Conservation (phyloP, 345 rosid species). For the Rhodamnia rubescens region DNA sequence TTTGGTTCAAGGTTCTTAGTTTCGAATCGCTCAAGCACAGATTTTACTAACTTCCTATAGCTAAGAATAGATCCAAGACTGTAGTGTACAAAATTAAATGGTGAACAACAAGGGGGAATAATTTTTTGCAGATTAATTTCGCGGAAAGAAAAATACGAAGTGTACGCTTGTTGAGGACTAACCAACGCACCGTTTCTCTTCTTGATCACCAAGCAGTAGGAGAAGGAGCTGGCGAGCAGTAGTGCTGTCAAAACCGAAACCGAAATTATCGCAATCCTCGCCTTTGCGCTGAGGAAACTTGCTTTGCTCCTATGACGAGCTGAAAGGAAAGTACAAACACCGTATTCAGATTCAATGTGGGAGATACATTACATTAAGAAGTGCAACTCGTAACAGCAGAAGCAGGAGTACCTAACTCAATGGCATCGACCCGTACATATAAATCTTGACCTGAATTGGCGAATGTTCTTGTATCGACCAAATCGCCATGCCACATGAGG, state of each 20-base stretch:
- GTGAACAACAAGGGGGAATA: background rate
- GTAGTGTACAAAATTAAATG: background rate
- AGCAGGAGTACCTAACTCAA: conserved; percentile 27
- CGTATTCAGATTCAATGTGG: background rate
- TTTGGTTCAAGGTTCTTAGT: background rate
- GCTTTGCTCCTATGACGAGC: background rate
- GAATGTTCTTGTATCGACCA: conserved; percentile 37
- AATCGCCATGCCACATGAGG: conserved; percentile 37
- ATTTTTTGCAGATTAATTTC: background rate
- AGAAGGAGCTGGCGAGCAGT: background rate
- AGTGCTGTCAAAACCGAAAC: background rate
- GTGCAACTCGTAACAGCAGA: background rate
- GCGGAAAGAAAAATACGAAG: background rate
- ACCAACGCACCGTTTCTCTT: background rate
- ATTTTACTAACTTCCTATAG: background rate
- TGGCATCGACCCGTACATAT: conserved; percentile 31
- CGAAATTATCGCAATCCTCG: background rate
- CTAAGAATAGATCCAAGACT: background rate
- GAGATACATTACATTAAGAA: background rate
- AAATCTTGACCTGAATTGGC: conserved; percentile 32
- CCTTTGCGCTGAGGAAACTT: background rate
- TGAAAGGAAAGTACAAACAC: background rate
- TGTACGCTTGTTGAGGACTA: background rate
- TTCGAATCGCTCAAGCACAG: background rate
- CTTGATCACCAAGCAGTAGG: background rate